Evolutionary conservation across 2,329 filamentous ascomycete genomes (phyloP).

Genomic region (Stagonosporopsis vannaccii): DNA sequence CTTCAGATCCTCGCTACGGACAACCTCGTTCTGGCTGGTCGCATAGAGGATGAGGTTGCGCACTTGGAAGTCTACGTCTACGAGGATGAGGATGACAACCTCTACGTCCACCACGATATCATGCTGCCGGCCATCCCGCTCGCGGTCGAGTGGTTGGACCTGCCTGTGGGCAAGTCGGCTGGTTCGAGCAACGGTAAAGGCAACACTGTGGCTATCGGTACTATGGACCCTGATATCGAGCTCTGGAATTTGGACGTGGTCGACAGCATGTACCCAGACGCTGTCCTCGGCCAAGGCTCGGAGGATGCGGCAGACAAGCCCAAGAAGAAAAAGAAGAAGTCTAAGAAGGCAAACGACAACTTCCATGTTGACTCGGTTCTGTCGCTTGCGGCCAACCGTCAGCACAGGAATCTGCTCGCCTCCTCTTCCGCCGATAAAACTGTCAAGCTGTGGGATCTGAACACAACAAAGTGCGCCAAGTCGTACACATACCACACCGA

Average conservation of each 20-base stretch:
- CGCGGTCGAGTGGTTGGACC: slow-evolving; percentile 93
- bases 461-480: slow-evolving; percentile 90
- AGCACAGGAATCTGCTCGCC: slow-evolving; percentile 92
- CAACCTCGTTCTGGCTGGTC: slow-evolving; percentile 89
- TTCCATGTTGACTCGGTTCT: slow-evolving; percentile 96
- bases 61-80: slow-evolving; percentile 98
- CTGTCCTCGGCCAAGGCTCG: slow-evolving; percentile 79
- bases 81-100: slow-evolving; percentile 92
- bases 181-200: slow-evolving; percentile 68
- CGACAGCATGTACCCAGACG: slow-evolving; percentile 98
- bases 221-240: slow-evolving; percentile 98
- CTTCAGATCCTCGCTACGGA: slow-evolving; percentile 91
- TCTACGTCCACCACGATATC: slow-evolving; percentile 99
- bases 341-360: slow-evolving; percentile 84
- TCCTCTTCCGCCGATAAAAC: slow-evolving; percentile 97
- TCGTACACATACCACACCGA: slow-evolving; percentile 96
- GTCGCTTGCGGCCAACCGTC: slow-evolving; percentile 87
- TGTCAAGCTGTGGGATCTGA: slow-evolving; percentile 96
- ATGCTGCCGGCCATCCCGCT: slow-evolving; percentile 98
- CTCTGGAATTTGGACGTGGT: slow-evolving; percentile 97
- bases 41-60: slow-evolving; percentile 95
- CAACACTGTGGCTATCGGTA: slow-evolving; percentile 94
- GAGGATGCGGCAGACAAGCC: slow-evolving; percentile 62
- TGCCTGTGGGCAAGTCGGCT: slow-evolving; percentile 76
- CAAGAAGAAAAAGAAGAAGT: slow-evolving; percentile 90